Evolutionary conservation across 1,284 basidiomycete species (phyloP), one percentile per base, ranked within the genome.

Genomic region (Fomitopsis schrenkii): DNA sequence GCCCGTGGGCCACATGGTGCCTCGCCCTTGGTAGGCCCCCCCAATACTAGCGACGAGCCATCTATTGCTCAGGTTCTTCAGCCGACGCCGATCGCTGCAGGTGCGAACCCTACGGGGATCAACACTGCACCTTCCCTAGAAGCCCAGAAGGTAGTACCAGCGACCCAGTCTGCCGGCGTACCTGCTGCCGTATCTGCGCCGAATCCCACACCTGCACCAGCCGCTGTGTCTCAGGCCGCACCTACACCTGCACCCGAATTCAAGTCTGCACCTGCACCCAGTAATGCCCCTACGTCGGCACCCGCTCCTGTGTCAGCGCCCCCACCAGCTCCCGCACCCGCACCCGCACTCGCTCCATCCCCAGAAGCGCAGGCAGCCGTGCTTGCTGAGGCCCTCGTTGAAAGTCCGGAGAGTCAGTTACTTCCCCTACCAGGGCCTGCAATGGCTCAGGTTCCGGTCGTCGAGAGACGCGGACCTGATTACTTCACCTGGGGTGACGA

Each of bases 401-500:
- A 54, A 33, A 54, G 52, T 19, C 57, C 57, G 10, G 45, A 50
- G 48, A 33, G 33, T 6, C 19, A 41, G 22, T 15, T 14, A 19
- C 19, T 46, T 15, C 9, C 55, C 30, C 22, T 44, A 2, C 45
- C 60, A 12, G 30, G 55, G 22, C 35, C 58, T 26, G 22, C 64
- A 28, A 62, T 59, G 19, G 61, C 62, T 22, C 1, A 62, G 60
- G 10, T 60, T 59, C 55, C 59, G 4, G 33, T 46, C 2, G 36
- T 58, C 9, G 64, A 66, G 46, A 64, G 66, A 15, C 56, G 35
- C 10, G 65, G 63, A 10, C 60, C 67, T 3, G 70, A 71, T 38
- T 65, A 64, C 48, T 71, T 70, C 62, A 63, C 71, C 0, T 70
- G 61, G 63, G 62, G 64, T 17, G 70, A 73, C 61, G 62, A 63